Base-by-base conservation (phyloP, 495 filamentous ascomycete genomes). In the Neurospora hispaniola region DNA sequence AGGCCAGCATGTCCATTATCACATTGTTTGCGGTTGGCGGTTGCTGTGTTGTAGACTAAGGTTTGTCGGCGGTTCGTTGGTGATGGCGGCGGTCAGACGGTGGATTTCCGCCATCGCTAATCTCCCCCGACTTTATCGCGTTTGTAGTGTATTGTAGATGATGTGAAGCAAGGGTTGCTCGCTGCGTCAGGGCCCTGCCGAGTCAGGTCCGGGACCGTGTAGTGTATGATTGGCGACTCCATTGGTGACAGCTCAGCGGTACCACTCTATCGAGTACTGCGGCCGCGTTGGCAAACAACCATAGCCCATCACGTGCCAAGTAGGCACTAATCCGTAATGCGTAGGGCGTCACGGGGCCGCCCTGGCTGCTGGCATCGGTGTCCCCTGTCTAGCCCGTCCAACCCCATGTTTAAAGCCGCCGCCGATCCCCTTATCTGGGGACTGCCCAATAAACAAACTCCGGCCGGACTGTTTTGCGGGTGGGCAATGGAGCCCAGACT, bases 181-280 rank as follows among this genome's bases (percentile, higher is more conserved):
- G 18, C 27, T 18, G 5, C 31, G 27, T 66, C 54, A 35, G 54
- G 54, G 54, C 27, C 27, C 54, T 18, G 54, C 54, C 54, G 27
- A 66, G 54, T 35, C 38, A 71, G 10, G 31, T 42, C 70, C 70
- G 7, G 40, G 35, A 20, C 35, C 46, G 71, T 66, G 20, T 8
- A 16, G 71, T 66, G 20, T 8, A 16, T 69, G 71, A 71, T 71
- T 46, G 46, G 38, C 71, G 35, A 6, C 71, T 48, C 43, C 59
- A 71, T 42, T 68, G 43, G 44, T 66, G 71, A 71, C 44, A 71
- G 39, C 70, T 71, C 70, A 59, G 70, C 70, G 23, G 35, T 71
- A 27, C 54, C 27, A 66, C 27, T 7, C 12, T 35, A 18, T 18
- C 54, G 14, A 38, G 11, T 27, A 14, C 11, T 27, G 48, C 48